Conservation (phyloP, 2,329 filamentous ascomycete species). For the Fusarium haematococcum region DNA sequence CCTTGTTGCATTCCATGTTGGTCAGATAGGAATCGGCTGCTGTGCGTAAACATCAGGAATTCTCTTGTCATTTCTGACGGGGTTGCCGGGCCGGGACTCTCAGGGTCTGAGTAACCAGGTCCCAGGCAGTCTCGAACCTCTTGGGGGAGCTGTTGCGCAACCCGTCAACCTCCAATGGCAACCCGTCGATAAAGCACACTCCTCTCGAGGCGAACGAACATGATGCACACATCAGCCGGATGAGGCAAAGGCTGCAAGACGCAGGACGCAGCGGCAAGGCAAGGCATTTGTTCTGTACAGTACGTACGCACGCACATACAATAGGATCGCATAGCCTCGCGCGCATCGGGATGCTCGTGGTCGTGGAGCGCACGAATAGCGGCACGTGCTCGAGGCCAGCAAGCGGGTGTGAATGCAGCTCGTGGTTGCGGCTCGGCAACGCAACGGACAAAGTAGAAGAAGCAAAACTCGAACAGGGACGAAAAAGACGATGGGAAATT, state of each 20-base stretch:
- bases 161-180: constrained; percentile 27
- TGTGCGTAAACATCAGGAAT: constrained; percentile 16
- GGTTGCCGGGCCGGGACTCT: constrained; percentile 30
- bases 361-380: background rate
- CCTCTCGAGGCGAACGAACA: background rate
- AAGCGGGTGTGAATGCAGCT: background rate
- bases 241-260: background rate
- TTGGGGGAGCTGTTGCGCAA: constrained; percentile 4
- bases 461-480: background rate
- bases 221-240: constrained; percentile 7
- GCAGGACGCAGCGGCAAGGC: constrained; percentile 9
- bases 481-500: background rate
- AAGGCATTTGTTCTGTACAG: constrained; percentile 4
- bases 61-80: constrained; percentile 30
- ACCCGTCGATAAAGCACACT: constrained; percentile 27
- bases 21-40: background rate
- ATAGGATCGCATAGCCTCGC: constrained; percentile 27
- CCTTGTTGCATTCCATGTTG: background rate
- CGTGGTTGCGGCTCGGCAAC: constrained; percentile 16
- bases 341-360: background rate
- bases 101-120: constrained; percentile 9
- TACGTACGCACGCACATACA: background rate
- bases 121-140: constrained; percentile 30
- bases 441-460: constrained; percentile 9
- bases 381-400: background rate